Conservation (phyloP, 2,329 filamentous ascomycete species). For the Hortaea werneckii region DNA sequence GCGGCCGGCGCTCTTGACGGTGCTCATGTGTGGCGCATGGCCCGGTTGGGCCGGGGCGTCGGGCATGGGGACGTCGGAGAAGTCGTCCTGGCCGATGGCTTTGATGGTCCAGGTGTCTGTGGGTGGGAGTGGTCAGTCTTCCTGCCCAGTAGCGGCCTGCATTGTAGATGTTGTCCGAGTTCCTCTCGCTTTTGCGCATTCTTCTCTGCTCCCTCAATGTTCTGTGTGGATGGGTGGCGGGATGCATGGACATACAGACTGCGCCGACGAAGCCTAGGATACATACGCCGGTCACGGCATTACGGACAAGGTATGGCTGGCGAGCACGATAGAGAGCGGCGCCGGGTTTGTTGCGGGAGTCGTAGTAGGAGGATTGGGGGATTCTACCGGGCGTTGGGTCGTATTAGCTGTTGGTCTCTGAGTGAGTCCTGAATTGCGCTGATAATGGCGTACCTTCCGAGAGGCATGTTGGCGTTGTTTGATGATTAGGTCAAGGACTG, state of each 20-base stretch:
- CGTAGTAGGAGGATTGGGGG: slow-evolving; percentile 78
- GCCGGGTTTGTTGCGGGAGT: slow-evolving; percentile 73
- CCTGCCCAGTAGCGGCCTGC: too few relatives aligned
- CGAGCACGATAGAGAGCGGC: slow-evolving; percentile 85
- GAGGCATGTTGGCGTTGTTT: slow-evolving; percentile 2
- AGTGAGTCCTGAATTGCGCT: too few relatives aligned
- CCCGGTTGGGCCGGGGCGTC: slow-evolving; percentile 51
- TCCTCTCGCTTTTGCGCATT: not conserved
- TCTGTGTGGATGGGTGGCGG: too few relatives aligned
- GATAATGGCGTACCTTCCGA: slow-evolving; percentile 4
- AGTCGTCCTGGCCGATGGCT: slow-evolving; percentile 90
- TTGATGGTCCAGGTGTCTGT: slow-evolving; percentile 63
- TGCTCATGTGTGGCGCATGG: slow-evolving; percentile 11
- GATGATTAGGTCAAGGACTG: not conserved
- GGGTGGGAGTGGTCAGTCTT: not conserved
- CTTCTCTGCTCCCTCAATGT: too few relatives aligned
- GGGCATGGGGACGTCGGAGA: slow-evolving; percentile 88
- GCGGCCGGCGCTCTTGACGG: slow-evolving; percentile 1
- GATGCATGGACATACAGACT: slow-evolving; percentile 60
- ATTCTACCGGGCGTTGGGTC: slow-evolving; percentile 31
- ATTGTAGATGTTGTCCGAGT: not conserved
- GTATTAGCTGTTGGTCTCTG: too few relatives aligned
- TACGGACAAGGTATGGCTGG: slow-evolving; percentile 84
- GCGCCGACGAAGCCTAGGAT: slow-evolving; percentile 66
- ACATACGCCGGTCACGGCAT: slow-evolving; percentile 67